phyloP scores from a whole-genome alignment of 306 rosid species.

The Casuarina cunninghamiana region DNA sequence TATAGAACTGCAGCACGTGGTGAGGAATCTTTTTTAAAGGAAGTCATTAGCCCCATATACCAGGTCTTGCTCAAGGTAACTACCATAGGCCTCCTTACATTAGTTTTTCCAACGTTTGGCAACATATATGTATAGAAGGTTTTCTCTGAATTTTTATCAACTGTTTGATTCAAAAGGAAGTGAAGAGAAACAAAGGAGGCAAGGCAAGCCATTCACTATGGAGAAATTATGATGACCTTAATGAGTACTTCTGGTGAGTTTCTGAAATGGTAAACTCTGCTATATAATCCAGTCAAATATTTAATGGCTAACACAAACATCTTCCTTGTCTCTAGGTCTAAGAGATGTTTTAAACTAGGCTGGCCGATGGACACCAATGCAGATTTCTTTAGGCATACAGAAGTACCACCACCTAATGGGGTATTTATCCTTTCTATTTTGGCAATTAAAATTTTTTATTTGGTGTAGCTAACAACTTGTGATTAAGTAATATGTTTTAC shows the following conservation, averaged over 20 bases:
- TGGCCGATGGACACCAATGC: constrained; percentile 81
- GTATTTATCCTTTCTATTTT: constrained; percentile 27
- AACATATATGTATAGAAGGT: constrained; percentile 4
- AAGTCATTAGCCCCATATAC: constrained; percentile 70
- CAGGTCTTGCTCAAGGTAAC: constrained; percentile 66
- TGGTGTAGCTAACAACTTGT: not conserved
- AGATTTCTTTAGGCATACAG: constrained; percentile 81
- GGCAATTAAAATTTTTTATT: no score
- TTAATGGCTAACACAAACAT: constrained; percentile 20
- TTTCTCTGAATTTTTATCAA: constrained; percentile 35
- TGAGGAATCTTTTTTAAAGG: constrained; percentile 70
- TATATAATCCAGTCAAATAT: not conserved
- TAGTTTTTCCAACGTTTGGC: constrained; percentile 18
- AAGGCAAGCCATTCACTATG: constrained; percentile 89
- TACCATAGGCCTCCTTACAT: constrained; percentile 18
- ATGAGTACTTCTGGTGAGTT: constrained; percentile 91
- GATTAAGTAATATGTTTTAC: not conserved
- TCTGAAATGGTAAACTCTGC: constrained; percentile 13
- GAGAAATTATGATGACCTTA: constrained; percentile 98
- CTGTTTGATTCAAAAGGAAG: constrained; percentile 67
- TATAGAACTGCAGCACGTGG: constrained; percentile 45
- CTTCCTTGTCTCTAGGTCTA: constrained; percentile 59
- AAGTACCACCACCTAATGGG: constrained; percentile 46
- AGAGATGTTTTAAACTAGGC: constrained; percentile 63
- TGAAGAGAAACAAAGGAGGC: constrained; percentile 84